Evolutionary conservation across 176 grass and related monocot species (phyloP).

Genomic region (Oryza meyeriana): DNA sequence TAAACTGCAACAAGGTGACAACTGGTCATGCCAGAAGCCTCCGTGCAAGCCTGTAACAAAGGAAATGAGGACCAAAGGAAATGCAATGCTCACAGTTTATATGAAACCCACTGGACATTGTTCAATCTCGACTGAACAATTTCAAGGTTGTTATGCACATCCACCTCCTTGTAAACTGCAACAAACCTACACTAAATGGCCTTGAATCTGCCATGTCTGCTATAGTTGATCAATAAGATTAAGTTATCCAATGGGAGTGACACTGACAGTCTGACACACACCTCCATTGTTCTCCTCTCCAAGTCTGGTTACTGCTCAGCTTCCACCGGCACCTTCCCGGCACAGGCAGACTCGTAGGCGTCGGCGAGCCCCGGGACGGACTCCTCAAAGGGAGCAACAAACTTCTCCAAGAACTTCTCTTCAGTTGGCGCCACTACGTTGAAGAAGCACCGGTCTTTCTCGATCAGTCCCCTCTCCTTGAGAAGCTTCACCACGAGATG

Average conservation of each 20-base stretch:
- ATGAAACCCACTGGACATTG: not conserved
- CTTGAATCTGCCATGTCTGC: slow-evolving; percentile 11
- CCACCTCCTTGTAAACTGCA: slow-evolving; percentile 3
- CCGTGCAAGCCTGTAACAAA: too few relatives aligned
- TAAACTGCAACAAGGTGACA: slow-evolving; percentile 12
- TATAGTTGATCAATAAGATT: slow-evolving; percentile 31
- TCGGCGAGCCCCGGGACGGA: slow-evolving; percentile 50
- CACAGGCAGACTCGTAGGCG: slow-evolving; percentile 45
- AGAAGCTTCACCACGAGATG: slow-evolving; percentile 59
- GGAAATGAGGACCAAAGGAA: not conserved
- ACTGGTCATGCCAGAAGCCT: too few relatives aligned
- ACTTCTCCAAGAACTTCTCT: slow-evolving; percentile 68
- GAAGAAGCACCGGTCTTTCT: slow-evolving; percentile 53
- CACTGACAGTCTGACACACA: too few relatives aligned
- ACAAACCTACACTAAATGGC: slow-evolving; percentile 28
- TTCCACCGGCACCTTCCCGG: not conserved
- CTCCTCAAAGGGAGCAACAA: slow-evolving; percentile 47
- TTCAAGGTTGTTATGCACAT: slow-evolving; percentile 31
- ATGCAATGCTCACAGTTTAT: slow-evolving; percentile 1
- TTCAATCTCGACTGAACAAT: slow-evolving; percentile 22
- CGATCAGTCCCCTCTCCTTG: slow-evolving; percentile 40
- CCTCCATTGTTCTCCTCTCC: slow-evolving; percentile 2
- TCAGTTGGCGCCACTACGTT: slow-evolving; percentile 40
- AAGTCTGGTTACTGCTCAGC: not conserved
- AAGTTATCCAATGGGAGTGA: slow-evolving; percentile 1